These are phyloP conservation scores for Trypanosoma vivax DNA, from an alignment of 208 protist species.

Conservation along the genomic window DNA sequence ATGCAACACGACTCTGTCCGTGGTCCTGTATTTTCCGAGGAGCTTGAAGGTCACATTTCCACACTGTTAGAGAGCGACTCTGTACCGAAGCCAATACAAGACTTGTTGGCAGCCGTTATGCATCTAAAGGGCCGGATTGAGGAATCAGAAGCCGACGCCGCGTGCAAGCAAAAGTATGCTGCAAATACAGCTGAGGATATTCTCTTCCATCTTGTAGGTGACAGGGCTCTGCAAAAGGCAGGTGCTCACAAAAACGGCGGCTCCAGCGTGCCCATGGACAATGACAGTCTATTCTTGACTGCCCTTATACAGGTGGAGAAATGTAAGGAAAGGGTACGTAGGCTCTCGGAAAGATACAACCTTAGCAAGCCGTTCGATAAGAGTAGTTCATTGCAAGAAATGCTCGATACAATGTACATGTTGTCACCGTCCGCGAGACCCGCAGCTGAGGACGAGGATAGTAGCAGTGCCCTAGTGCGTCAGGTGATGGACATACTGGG, in stretches of 20 bases:
- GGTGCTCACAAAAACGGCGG: not conserved
- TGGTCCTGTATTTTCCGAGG: slow-evolving; percentile 16
- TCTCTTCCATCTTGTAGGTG: slow-evolving; percentile 22
- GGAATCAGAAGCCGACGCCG: slow-evolving; percentile 1
- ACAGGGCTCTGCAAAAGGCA: not conserved
- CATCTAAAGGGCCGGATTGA: slow-evolving; percentile 18
- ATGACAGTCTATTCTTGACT: slow-evolving; percentile 19
- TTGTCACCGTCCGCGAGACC: not conserved
- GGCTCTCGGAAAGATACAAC: slow-evolving; percentile 5
- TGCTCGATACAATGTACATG: slow-evolving; percentile 5
- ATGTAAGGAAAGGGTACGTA: slow-evolving; percentile 20
- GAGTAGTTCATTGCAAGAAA: slow-evolving; percentile 10
- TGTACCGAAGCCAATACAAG: slow-evolving; percentile 3
- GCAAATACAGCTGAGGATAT: slow-evolving; percentile 14
- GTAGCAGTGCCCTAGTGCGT: slow-evolving; percentile 7
- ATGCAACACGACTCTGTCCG: not conserved
- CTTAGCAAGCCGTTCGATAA: slow-evolving; percentile 1
- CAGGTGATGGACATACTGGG: slow-evolving; percentile 59
- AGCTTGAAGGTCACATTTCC: slow-evolving; percentile 11
- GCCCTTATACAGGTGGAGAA: slow-evolving; percentile 36
- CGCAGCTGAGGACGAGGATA: slow-evolving; percentile 3
- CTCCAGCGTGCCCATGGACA: not conserved
- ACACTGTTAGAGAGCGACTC: slow-evolving; percentile 7
- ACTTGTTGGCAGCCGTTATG: slow-evolving; percentile 14
- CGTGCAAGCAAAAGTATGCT: slow-evolving; percentile 7